Evolutionary conservation across 805 yeast genomes (phyloP), one percentile per base, ranked within the genome.

Genomic region (Nakazawaea wickerhamii): DNA sequence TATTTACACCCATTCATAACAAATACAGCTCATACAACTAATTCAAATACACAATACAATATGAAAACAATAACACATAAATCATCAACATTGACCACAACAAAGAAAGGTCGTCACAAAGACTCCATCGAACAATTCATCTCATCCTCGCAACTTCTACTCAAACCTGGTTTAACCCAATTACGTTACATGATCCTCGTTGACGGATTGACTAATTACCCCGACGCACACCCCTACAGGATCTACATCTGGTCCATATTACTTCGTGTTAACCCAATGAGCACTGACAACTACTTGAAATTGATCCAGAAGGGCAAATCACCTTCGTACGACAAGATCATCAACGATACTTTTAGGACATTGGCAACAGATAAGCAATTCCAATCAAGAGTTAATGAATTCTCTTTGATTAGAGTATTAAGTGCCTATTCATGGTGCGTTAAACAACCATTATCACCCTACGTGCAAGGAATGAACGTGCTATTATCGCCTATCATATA

Each of bases 401-500:
- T 74, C 3, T 63, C 84, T 1, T 61, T 89, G 33, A 71, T 82
- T 8, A 62, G 96, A 35, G 64, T 88, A 3, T 67, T 89, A 20
- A 82, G 85, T 25, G 79, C 84, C n/a, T 74, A 78, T 55, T 95
- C 95, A 3, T 61, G 77, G 58, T 30, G 21, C 10, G 60, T 30
- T 10, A 30, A 36, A 30, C 44, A 46, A 7, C 35, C 50, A 2
- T 51, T 68, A n/a, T 67, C 70, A 6, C 63, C 69, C 0, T 87
- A 87, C 55, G 96, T 89, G n/a, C 96, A 89, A 57, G 96, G 96
- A 2, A 78, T 90, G 83, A 89, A 89, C 57, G 88, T 89, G 0
- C 59, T 89, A 18, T 72, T 84, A 19, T 96, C 95, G 0, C 96
- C 96, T 1, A 75, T 89, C 43, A 73, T 88, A 14, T 89, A 77